phyloP scores from a whole-genome alignment of 2,329 filamentous ascomycete species.

The Pseudopithomyces chartarum region DNA sequence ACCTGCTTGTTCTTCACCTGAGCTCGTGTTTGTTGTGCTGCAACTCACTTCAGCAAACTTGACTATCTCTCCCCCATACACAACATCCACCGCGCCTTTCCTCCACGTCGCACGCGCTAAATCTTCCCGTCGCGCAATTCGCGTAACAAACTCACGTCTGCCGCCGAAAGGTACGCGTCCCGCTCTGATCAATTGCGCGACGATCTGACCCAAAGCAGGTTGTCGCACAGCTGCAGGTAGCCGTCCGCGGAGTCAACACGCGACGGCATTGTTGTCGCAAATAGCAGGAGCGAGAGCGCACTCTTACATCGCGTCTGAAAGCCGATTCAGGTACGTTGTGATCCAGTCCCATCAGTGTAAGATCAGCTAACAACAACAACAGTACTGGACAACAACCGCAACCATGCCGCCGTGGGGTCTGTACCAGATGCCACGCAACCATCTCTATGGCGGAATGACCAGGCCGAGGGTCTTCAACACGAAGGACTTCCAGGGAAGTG shows the following conservation, averaged over 20 bases:
- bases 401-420: conserved; percentile 20
- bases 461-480: conserved; percentile 23
- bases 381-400: background rate
- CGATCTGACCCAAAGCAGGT: no score
- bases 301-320: background rate
- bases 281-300: background rate
- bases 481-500: conserved; percentile 20
- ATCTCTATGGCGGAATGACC: conserved; percentile 17
- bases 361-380: background rate
- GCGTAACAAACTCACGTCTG: no score
- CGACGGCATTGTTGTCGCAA: no score
- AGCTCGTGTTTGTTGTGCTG: background rate
- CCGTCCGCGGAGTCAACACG: background rate
- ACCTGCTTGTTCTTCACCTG: background rate
- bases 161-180: no score
- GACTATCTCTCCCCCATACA: background rate
- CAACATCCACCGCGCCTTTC: no score
- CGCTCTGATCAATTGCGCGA: no score
- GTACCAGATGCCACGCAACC: conserved; percentile 29
- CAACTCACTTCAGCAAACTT: background rate
- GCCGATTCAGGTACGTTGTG: no score
- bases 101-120: no score
- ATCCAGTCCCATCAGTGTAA: background rate
- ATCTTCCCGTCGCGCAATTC: no score
- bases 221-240: no score